Base-by-base conservation (phyloP, 345 rosid genomes). In the Tarenaya hassleriana region DNA sequence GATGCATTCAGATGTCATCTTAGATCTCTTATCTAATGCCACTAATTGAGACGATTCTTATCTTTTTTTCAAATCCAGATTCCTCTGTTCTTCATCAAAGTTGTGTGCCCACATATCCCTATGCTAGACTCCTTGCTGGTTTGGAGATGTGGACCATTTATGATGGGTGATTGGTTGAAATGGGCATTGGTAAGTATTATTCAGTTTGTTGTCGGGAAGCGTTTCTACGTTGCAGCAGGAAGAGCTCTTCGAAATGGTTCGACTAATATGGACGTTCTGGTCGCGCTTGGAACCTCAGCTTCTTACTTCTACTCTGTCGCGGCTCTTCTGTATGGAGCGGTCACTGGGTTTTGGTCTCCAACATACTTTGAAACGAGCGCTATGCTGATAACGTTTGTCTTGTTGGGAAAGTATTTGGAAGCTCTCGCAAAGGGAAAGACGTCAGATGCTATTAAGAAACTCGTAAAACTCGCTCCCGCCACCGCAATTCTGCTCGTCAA, bases 171-270 rank as follows among this genome's bases (percentile, higher is more conserved):
- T 76, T 94, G 95, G 99, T 76, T 94, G 73, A 86, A 85, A 64
- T 94, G 99, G 99, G 91, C 79, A 41, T 69, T 94, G 70, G 95
- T 80, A 52, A 94, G 91, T 62, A 72, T 86, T 12, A 77, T 94
- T 52, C 99, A 94, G 66, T 94, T 94, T 78, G 95, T 83, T 58
- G 63, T 94, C 43, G 99, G 99, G 53, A 94, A 82, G 81, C 97
- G 97, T 20, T 94, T 94, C 74, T 88, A 94, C 50, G 56, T 86
- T 41, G 99, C 95, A 10, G 99, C 99, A 39, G 88, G 82, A 61
- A 83, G 99, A 77, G 99, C 99, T 62, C 97, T 94, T 69, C 83
- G 94, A 63, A 94, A 94, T 66, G 91, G 99, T 67, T 80, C 99
- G 54, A 80, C 97, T 68, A 94, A 94, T 75, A 94, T 94, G 99